Base-by-base conservation (phyloP, 169 alveolate genomes). In the Plasmodium inui region DNA sequence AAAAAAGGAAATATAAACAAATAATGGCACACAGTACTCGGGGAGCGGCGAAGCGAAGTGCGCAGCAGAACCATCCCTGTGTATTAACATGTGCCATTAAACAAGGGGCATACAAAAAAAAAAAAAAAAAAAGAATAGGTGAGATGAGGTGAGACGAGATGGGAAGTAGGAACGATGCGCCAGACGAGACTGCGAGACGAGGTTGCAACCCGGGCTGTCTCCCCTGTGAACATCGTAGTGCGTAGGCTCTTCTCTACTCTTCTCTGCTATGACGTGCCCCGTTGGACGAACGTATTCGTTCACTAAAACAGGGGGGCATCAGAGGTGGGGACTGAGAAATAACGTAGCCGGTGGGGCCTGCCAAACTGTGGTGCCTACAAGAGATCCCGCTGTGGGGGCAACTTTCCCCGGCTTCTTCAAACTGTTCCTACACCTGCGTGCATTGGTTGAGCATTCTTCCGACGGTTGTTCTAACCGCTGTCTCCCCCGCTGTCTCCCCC, bases 41-140 rank as follows among this genome's bases (percentile, higher is more conserved):
- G 46, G 53, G 55, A 84, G 53, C 30, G 76, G 76, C 28, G 76
- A 41, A 32, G 57, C 19, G 19, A 71, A 34, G 32, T 26, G 30
- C 46, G 67, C 17, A 41, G 39, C 28, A 80, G 61, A n/a, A 30
- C 28, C 41, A 55, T 14, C 67, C 34, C 14, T 55, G 41, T 17
- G 1, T 10, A n/a, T 46, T 22, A 67, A 67, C 76, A 67, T 67
- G 76, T 67, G 76, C 37, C 76, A 67, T 67, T 67, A 67, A 67
- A 30, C 82, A 74, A 34, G 82, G 82, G 46, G 44, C 82, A 26
- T 28, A 82, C 71, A 55, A 32, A 81, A 67, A 67, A 67, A 67
- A 67, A 67, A 67, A 67, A 67, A 67, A 67, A 67, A 67, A 67
- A 19, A 26, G 19, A 19, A 61, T 2, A 19, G 70, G 19, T 28